Percentiles rank a stretch among this genome's conserved stretches.
These are phyloP conservation scores for Arthrobotrys entomopaga DNA, from an alignment of 2,329 filamentous ascomycete genomes.

Conservation along the genomic window DNA sequence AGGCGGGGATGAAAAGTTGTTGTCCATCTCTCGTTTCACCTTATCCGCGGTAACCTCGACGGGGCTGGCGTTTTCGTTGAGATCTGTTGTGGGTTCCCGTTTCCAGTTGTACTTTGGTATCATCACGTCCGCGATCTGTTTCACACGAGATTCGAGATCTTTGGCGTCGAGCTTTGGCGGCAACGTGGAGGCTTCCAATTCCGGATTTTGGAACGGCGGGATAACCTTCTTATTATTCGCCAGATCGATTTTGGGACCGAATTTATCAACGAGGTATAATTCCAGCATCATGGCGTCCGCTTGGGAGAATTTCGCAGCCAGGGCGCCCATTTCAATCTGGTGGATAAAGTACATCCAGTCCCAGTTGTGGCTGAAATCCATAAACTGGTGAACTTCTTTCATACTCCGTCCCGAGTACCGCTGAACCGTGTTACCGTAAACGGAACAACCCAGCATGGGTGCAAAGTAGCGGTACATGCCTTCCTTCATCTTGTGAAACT, in stretches of 20 bases:
- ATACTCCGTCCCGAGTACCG: conserved; percentile 41
- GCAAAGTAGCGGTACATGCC: conserved; percentile 42
- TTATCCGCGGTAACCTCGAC: background rate
- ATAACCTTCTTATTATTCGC: conserved; percentile 7
- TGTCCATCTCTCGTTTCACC: conserved; percentile 12
- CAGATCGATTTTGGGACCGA: conserved; percentile 39
- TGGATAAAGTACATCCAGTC: conserved; percentile 50
- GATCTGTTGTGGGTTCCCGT: background rate
- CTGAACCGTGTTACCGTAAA: conserved; percentile 42
- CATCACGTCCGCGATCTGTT: conserved; percentile 8
- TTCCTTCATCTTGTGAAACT: conserved; percentile 38
- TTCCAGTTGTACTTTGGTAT: conserved; percentile 18
- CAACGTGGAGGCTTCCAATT: conserved; percentile 27
- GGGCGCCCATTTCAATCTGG: conserved; percentile 30
- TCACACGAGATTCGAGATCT: background rate
- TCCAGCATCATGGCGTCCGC: conserved; percentile 27
- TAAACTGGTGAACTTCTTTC: conserved; percentile 44
- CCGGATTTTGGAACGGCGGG: conserved; percentile 29
- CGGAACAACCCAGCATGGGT: conserved; percentile 36
- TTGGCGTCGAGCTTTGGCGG: conserved; percentile 34
- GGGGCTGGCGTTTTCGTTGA: conserved; percentile 6
- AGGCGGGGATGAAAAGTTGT: conserved; percentile 35
- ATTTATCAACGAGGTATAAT: conserved; percentile 48
- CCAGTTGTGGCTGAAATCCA: conserved; percentile 35
- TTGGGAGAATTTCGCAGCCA: conserved; percentile 24